Conservation (phyloP, 106 monocot genomes). For the Phalaenopsis equestris region DNA sequence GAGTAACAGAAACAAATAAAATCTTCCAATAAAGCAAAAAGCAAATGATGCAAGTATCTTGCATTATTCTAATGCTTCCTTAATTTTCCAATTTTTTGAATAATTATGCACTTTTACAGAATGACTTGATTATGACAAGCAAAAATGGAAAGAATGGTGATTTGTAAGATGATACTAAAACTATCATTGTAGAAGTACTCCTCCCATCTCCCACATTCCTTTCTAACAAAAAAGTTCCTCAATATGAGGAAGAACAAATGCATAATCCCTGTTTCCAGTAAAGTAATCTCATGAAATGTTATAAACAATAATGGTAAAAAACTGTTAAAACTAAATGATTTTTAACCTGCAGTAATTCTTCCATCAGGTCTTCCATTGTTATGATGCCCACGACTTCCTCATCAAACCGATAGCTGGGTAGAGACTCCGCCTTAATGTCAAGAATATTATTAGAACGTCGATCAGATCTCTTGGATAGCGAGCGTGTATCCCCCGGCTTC, state of each 20-base stretch:
- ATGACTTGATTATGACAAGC: too few relatives aligned
- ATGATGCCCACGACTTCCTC: constrained; percentile 96
- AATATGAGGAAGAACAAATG: too few relatives aligned
- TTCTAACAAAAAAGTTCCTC: not conserved
- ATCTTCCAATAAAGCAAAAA: too few relatives aligned
- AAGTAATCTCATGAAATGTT: constrained; percentile 1
- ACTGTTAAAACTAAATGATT: not conserved
- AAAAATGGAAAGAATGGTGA: not conserved
- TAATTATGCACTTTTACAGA: too few relatives aligned
- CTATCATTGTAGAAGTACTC: not conserved
- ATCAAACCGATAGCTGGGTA: constrained; percentile 77
- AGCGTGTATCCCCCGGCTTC: constrained; percentile 38
- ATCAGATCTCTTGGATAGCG: constrained; percentile 56
- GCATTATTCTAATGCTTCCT: too few relatives aligned
- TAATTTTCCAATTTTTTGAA: too few relatives aligned
- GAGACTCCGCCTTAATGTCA: constrained; percentile 62
- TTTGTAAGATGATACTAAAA: not conserved
- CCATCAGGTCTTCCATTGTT: constrained; percentile 99
- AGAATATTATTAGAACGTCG: constrained; percentile 66
- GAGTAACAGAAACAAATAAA: too few relatives aligned
- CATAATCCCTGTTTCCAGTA: constrained; percentile 1
- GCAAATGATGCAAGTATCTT: too few relatives aligned
- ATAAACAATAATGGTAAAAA: not conserved
- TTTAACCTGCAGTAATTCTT: constrained; percentile 94
- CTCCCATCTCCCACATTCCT: not conserved